Evolutionary conservation across 2,329 filamentous ascomycete species (phyloP).

Genomic region (Fusarium longipes): DNA sequence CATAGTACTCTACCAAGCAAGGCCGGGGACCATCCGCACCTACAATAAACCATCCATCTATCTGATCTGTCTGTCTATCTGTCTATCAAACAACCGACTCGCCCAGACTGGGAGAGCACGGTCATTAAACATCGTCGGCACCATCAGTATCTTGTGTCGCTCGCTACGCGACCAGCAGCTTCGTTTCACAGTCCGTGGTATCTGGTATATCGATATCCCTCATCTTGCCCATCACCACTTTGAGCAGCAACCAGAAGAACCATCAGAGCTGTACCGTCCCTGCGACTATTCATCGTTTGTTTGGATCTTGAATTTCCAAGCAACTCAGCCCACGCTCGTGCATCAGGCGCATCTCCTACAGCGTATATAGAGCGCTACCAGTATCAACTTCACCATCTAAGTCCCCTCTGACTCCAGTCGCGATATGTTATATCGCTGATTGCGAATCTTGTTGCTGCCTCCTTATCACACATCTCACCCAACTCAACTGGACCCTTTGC

Average conservation of each 20-base stretch:
- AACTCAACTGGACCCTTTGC: neutral
- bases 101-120: conserved; percentile 20
- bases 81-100: conserved; percentile 35
- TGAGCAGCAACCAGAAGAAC: conserved; percentile 5
- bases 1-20: conserved; percentile 29
- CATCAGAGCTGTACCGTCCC: conserved; percentile 3
- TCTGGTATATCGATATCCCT: conserved; percentile 5
- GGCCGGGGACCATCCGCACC: conserved; percentile 33
- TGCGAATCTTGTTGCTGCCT: conserved; percentile 4
- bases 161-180: conserved; percentile 16
- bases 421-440: conserved; percentile 18
- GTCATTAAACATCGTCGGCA: conserved; percentile 29
- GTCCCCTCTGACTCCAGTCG: conserved; percentile 1
- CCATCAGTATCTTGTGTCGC: conserved; percentile 20
- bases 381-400: conserved; percentile 5
- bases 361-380: conserved; percentile 20
- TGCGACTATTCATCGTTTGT: conserved; percentile 1
- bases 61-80: conserved; percentile 18
- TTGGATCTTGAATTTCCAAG: conserved; percentile 11
- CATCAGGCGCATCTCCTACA: conserved; percentile 25
- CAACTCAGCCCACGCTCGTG: conserved; percentile 16
- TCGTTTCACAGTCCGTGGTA: conserved; percentile 15
- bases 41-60: conserved; percentile 36
- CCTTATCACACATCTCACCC: conserved; percentile 11
- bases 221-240: conserved; percentile 18